Conservation (phyloP, 805 yeast genomes). For the Kodamaea fukazawae region DNA sequence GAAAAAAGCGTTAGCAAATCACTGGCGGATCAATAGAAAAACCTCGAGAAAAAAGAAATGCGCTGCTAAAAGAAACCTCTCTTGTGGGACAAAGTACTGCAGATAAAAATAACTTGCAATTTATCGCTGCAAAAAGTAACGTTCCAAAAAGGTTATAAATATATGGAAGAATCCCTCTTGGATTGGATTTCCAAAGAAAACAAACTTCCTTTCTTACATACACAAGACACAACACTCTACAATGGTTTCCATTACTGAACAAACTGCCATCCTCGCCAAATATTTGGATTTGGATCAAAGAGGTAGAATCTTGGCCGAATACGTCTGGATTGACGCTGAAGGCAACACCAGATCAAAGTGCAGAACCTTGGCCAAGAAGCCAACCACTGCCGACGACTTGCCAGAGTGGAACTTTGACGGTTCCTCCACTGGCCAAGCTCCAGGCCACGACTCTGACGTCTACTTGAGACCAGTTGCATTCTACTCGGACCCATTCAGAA, state of each 20-base stretch:
- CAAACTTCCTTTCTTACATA: too few relatives aligned
- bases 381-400: conserved; percentile 74
- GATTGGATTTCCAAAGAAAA: too few relatives aligned
- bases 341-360: conserved; percentile 93
- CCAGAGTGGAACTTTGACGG: conserved; percentile 99
- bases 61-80: conserved; percentile 1
- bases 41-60: background rate
- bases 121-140: too few relatives aligned
- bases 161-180: too few relatives aligned
- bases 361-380: conserved; percentile 71
- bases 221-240: conserved; percentile 8
- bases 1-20: background rate
- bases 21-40: too few relatives aligned
- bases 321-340: conserved; percentile 95
- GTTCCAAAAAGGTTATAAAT: too few relatives aligned
- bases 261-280: conserved; percentile 79
- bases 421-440: conserved; percentile 97
- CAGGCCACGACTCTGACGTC: conserved; percentile 95
- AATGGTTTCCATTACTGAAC: conserved; percentile 49
- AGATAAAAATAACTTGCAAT: background rate
- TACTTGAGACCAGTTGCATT: conserved; percentile 93
- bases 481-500: conserved; percentile 96
- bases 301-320: conserved; percentile 89
- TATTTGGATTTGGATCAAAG: conserved; percentile 81
- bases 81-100: background rate